phyloP scores from a whole-genome alignment of 2,329 filamentous ascomycete species.

The Hypoxylon sp. region DNA sequence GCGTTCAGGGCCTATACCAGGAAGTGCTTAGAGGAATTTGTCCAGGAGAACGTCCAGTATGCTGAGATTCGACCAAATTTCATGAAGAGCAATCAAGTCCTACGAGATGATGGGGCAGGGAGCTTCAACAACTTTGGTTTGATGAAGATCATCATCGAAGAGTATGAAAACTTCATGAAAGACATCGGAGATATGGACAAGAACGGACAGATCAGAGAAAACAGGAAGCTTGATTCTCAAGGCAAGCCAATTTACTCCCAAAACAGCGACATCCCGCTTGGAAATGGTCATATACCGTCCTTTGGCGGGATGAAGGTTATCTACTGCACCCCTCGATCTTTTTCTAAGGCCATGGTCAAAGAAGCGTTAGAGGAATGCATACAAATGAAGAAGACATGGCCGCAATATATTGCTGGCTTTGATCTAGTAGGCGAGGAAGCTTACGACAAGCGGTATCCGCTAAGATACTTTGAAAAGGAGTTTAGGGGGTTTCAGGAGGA shows the following conservation, averaged over 20 bases:
- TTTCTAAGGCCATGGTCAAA: constrained; percentile 61
- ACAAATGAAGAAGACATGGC: constrained; percentile 65
- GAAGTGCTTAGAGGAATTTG: constrained; percentile 68
- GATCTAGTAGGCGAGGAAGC: constrained; percentile 73
- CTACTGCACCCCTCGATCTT: constrained; percentile 72
- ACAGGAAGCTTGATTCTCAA: constrained; percentile 31
- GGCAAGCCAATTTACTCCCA: constrained; percentile 28
- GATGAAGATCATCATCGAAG: constrained; percentile 67
- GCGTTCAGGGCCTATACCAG: constrained; percentile 70
- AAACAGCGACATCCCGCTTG: constrained; percentile 21
- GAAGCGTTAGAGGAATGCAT: constrained; percentile 68
- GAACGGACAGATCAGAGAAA: constrained; percentile 44
- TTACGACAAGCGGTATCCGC: constrained; percentile 62
- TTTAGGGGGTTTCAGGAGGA: constrained; percentile 64
- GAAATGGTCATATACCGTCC: constrained; percentile 48
- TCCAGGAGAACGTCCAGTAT: constrained; percentile 71
- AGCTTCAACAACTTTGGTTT: constrained; percentile 64
- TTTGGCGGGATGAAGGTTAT: constrained; percentile 73
- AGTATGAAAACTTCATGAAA: constrained; percentile 61
- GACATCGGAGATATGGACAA: constrained; percentile 53
- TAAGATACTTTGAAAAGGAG: constrained; percentile 64
- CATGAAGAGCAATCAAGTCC: constrained; percentile 68
- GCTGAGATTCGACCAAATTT: constrained; percentile 73
- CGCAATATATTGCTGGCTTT: constrained; percentile 70
- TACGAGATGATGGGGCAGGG: constrained; percentile 61